phyloP scores from a whole-genome alignment of 1,284 basidiomycete genomes.

The Phenoliferia sp. region DNA sequence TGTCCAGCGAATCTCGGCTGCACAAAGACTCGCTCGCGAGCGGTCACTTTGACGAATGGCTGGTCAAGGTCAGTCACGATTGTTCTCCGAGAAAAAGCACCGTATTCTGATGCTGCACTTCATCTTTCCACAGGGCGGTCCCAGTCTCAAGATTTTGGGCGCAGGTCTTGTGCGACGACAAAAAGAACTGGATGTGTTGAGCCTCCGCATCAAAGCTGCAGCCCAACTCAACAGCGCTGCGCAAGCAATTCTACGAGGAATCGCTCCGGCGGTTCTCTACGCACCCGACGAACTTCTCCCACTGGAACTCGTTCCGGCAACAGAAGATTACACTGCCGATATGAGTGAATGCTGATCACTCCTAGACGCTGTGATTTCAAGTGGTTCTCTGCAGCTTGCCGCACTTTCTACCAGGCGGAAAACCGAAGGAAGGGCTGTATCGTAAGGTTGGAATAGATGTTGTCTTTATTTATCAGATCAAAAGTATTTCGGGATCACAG shows the following conservation, averaged over 20 bases:
- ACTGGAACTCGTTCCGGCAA: not conserved
- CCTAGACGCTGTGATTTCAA: too few relatives aligned
- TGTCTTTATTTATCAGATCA: too few relatives aligned
- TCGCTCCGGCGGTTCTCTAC: not conserved
- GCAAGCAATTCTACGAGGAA: not conserved
- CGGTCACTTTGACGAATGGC: slow-evolving; percentile 2
- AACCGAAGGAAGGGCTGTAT: too few relatives aligned
- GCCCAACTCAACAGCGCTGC: not conserved
- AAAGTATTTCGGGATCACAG: too few relatives aligned
- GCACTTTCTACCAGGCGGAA: too few relatives aligned
- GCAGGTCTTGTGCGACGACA: not conserved
- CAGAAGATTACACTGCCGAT: not conserved
- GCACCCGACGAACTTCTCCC: not conserved
- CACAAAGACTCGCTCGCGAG: not conserved
- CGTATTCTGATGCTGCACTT: not conserved
- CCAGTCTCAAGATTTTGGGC: not conserved
- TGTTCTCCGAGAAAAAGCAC: not conserved
- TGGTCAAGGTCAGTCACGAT: slow-evolving; percentile 7
- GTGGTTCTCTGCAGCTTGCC: too few relatives aligned
- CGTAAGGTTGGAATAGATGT: too few relatives aligned
- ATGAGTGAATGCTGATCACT: not conserved
- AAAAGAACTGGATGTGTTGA: not conserved
- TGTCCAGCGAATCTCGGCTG: slow-evolving; percentile 9
- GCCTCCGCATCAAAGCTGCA: not conserved
- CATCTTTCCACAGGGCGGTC: not conserved